A percentile compares a stretch with the other conserved stretches of the same genome.
These are phyloP conservation scores for Diospyros lotus DNA, from an alignment of 148 eudicot genomes.

Conservation along the genomic window DNA sequence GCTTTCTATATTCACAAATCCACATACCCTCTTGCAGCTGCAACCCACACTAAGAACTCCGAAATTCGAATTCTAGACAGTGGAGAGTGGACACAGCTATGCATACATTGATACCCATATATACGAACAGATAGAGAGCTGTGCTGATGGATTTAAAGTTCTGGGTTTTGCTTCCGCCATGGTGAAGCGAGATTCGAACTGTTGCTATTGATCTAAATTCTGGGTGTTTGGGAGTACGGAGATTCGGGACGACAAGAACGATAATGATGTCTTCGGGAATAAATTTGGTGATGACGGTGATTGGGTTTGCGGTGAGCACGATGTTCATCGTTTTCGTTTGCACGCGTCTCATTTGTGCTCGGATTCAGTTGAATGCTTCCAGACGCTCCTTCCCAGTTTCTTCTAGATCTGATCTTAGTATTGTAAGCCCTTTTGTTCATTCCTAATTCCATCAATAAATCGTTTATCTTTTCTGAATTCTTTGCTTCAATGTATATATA, in stretches of 20 bases:
- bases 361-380: conserved; percentile 61
- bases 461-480: not conserved
- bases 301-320: not conserved
- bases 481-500: not conserved
- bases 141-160: not conserved
- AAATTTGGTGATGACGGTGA: conserved; percentile 66
- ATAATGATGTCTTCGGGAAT: conserved; percentile 55
- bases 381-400: conserved; percentile 52
- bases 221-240: conserved; percentile 9
- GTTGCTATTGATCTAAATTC: not conserved
- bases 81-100: not conserved
- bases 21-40: not conserved
- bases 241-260: too few species aligned
- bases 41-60: not conserved
- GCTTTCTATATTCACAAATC: not conserved
- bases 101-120: not conserved
- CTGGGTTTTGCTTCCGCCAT: not conserved
- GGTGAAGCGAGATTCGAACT: not conserved
- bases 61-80: not conserved
- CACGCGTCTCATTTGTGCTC: conserved; percentile 83
- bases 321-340: conserved; percentile 97
- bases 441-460: not conserved
- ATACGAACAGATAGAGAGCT: not conserved
- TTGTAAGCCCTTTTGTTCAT: conserved; percentile 35
- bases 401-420: conserved; percentile 61